These are phyloP conservation scores for Penstemon davidsonii DNA, from an alignment of 257 asterid species.

Conservation along the genomic window DNA sequence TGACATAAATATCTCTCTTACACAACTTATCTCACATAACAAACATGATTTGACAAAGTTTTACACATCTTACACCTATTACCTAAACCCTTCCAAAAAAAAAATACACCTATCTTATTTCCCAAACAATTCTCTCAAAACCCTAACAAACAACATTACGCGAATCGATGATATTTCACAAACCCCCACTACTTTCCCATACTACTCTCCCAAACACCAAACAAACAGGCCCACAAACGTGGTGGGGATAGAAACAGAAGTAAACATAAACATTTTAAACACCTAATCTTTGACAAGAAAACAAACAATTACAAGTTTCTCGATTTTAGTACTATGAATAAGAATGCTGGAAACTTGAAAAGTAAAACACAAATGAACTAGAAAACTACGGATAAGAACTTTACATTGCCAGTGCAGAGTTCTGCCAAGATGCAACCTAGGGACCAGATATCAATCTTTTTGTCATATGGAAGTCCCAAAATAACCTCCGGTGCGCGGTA, in stretches of 20 bases:
- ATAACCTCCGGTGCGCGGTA: conserved; percentile 98
- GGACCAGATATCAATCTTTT: conserved; percentile 95
- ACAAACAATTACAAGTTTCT: neutral
- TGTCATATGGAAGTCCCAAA: conserved; percentile 92
- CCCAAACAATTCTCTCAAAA: no score
- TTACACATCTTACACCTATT: no score
- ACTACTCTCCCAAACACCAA: no score
- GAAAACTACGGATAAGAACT: conserved; percentile 35
- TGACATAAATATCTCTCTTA: no score
- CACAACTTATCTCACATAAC: no score
- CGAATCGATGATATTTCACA: no score
- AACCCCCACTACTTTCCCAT: no score
- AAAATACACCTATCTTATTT: no score
- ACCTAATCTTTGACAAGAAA: neutral
- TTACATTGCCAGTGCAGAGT: conserved; percentile 95
- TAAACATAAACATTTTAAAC: neutral
- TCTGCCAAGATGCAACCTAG: conserved; percentile 99
- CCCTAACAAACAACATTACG: no score
- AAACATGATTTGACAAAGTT: no score
- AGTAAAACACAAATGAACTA: conserved; percentile 8
- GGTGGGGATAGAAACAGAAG: no score
- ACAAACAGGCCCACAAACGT: neutral
- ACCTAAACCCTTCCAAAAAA: no score
- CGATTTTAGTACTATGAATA: neutral
- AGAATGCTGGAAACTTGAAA: conserved; percentile 12